Conservation (phyloP, 768 basidiomycete species). For the Thelephora ganbajun region DNA sequence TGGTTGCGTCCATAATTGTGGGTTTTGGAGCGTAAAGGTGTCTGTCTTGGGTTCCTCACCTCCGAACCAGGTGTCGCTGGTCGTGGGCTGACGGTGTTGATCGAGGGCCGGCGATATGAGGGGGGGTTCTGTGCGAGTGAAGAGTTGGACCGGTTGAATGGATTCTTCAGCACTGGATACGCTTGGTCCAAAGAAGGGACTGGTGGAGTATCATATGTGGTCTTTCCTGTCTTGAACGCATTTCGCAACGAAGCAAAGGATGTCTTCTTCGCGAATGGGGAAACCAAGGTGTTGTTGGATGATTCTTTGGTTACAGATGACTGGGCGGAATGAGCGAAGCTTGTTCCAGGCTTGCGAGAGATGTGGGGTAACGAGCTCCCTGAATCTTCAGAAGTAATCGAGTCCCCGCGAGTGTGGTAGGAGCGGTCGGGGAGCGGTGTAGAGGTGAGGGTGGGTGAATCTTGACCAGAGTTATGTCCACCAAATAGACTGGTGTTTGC, state of each 20-base stretch:
- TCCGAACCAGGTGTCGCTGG: constrained; percentile 51
- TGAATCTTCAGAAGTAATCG: constrained; percentile 67
- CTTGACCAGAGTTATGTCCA: constrained; percentile 32
- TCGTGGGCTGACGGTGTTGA: constrained; percentile 32
- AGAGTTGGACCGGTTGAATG: constrained; percentile 71
- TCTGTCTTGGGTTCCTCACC: constrained; percentile 18
- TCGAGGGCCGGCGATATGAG: constrained; percentile 22
- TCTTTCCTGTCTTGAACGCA: constrained; percentile 66
- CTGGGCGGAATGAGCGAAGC: constrained; percentile 60
- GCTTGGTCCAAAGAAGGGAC: constrained; percentile 57
- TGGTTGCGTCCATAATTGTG: constrained; percentile 57
- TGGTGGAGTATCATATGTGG: constrained; percentile 38
- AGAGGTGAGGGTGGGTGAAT: constrained; percentile 56
- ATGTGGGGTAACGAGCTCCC: constrained; percentile 34
- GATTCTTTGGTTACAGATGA: constrained; percentile 47
- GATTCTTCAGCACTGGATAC: constrained; percentile 65
- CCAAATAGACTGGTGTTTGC: constrained; percentile 10
- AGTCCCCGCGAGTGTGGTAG: constrained; percentile 69
- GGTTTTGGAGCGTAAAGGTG: constrained; percentile 34
- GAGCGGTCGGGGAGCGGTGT: constrained; percentile 29
- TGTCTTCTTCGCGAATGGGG: constrained; percentile 65
- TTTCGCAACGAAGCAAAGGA: constrained; percentile 82
- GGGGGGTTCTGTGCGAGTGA: constrained; percentile 38
- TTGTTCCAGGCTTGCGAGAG: constrained; percentile 26
- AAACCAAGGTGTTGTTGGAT: constrained; percentile 16